A percentile compares a stretch with the other conserved stretches of the same genome.
Evolutionary conservation across 2,329 filamentous ascomycete genomes (phyloP).

Genomic region (Catunica adiposa): DNA sequence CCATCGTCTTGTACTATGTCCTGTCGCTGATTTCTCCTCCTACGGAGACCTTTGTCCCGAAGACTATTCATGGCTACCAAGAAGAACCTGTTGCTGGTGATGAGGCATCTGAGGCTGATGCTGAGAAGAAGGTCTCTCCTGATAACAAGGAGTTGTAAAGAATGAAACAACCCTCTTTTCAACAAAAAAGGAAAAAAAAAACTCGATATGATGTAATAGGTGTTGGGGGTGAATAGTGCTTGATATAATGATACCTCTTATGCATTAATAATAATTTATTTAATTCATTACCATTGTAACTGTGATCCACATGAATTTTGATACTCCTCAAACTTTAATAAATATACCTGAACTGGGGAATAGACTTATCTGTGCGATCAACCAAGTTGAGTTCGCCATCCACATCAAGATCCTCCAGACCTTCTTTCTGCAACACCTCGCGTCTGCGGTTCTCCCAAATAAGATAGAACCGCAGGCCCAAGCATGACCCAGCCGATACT

Average conservation of each 20-base stretch:
- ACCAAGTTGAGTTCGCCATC: conserved; percentile 16
- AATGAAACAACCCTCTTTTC: not conserved
- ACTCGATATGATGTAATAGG: too few relatives aligned
- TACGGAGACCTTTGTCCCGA: conserved; percentile 9
- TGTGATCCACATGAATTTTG: not conserved
- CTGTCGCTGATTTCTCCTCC: conserved; percentile 11
- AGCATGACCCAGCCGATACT: conserved; percentile 25
- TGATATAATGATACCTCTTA: not conserved
- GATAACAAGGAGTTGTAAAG: conserved; percentile 4
- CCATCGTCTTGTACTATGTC: conserved; percentile 15
- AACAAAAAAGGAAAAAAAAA: not conserved
- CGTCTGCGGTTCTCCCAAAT: conserved; percentile 36
- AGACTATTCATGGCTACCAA: conserved; percentile 9
- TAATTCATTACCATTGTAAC: not conserved
- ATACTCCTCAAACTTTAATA: conserved; percentile 17
- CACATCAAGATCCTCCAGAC: not conserved
- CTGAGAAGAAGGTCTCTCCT: conserved; percentile 6
- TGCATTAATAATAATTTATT: not conserved
- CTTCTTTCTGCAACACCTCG: conserved; percentile 20
- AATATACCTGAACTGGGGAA: conserved; percentile 36
- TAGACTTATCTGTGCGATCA: conserved; percentile 40
- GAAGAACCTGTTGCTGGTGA: not conserved
- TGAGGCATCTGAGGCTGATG: not conserved
- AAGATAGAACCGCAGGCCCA: conserved; percentile 34
- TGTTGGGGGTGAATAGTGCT: not conserved